Percentiles rank a stretch among this genome's conserved stretches.
Conservation (phyloP, 2,329 filamentous ascomycete genomes). For the Salinomyces thailandicus region DNA sequence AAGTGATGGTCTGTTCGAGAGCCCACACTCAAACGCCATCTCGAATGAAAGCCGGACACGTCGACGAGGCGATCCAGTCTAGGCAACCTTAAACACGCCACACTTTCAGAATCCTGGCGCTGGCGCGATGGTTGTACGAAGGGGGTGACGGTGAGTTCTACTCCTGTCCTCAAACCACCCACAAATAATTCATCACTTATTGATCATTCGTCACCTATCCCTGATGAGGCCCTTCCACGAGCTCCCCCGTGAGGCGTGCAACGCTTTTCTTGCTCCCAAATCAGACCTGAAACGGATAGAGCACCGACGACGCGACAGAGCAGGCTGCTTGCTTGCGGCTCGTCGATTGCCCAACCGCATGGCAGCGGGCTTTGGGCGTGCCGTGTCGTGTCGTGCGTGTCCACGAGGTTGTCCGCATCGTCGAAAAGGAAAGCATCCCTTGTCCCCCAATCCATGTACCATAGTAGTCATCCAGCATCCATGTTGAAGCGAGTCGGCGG, state of each 20-base stretch:
- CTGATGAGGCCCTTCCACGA: conserved; percentile 1
- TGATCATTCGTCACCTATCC: neutral
- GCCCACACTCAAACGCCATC: conserved; percentile 13
- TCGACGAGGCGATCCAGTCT: conserved; percentile 17
- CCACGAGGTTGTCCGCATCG: neutral
- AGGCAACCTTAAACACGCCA: conserved; percentile 20
- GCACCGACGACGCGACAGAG: neutral
- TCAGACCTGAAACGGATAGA: conserved; percentile 5
- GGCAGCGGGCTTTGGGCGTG: no score
- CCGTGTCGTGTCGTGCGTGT: no score
- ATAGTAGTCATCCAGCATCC: no score
- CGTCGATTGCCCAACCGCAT: neutral
- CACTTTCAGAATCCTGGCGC: conserved; percentile 4
- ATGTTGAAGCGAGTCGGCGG: no score
- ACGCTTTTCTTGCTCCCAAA: neutral
- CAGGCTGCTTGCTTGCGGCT: neutral
- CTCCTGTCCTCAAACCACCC: no score
- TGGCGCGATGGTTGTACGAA: neutral
- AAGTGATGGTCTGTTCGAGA: conserved; percentile 7
- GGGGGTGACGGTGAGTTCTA: neutral
- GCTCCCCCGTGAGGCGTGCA: conserved; percentile 1
- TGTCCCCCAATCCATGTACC: no score
- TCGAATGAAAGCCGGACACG: conserved; percentile 21
- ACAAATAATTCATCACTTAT: conserved; percentile 4
- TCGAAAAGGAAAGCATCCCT: no score